These are phyloP conservation scores for Cercophora sp. DNA, from an alignment of 495 filamentous ascomycete genomes.

Conservation along the genomic window DNA sequence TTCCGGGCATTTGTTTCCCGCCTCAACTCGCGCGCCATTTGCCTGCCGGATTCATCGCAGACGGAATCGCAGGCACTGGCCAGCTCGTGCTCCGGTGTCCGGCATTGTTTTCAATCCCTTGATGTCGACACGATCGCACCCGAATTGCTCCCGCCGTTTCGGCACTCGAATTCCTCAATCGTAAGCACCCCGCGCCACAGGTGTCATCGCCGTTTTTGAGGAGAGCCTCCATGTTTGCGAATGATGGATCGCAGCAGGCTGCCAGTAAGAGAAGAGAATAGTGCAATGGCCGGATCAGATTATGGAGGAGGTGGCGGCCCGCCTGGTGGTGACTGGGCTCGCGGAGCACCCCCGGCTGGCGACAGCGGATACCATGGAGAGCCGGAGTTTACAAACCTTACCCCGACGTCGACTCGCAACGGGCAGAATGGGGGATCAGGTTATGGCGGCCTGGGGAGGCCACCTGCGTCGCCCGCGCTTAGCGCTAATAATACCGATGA, in stretches of 20 bases:
- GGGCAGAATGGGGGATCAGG: slow-evolving; percentile 17
- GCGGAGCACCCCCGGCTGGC: background rate
- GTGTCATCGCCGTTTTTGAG: background rate
- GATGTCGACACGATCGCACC: slow-evolving; percentile 11
- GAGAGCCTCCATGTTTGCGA: slow-evolving; percentile 16
- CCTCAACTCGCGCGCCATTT: too few species aligned
- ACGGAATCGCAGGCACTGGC: too few species aligned
- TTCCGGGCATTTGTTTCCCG: too few species aligned
- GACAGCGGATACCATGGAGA: slow-evolving; percentile 30
- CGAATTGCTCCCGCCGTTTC: background rate
- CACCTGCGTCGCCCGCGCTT: slow-evolving; percentile 38
- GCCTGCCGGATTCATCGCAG: too few species aligned
- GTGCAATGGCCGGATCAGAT: slow-evolving; percentile 28
- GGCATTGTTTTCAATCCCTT: slow-evolving; percentile 2
- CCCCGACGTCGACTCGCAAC: slow-evolving; percentile 35
- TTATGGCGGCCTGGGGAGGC: slow-evolving; percentile 26
- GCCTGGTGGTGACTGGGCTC: slow-evolving; percentile 22
- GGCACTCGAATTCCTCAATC: slow-evolving; percentile 3
- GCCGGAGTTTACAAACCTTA: slow-evolving; percentile 33
- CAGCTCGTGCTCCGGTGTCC: too few species aligned
- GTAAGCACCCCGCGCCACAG: slow-evolving; percentile 3
- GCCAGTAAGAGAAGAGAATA: slow-evolving; percentile 18
- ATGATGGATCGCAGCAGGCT: slow-evolving; percentile 15
- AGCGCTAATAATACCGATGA: slow-evolving; percentile 33
- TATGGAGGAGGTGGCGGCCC: slow-evolving; percentile 20